phyloP scores from a whole-genome alignment of 164 flowering plant genomes.

The Stephania japonica region DNA sequence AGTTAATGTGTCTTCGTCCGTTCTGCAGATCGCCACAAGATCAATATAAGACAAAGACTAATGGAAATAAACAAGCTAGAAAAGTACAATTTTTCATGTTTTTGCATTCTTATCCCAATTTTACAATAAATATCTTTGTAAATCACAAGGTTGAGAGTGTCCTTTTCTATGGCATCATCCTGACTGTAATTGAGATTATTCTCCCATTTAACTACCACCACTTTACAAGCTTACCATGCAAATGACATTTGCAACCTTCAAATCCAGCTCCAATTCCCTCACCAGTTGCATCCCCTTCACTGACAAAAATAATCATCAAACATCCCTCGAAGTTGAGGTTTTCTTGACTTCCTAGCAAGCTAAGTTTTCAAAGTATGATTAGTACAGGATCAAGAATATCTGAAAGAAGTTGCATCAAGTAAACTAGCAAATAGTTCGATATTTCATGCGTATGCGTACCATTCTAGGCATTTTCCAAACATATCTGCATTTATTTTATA shows the following conservation, averaged over 20 bases:
- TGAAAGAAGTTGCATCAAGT: not conserved
- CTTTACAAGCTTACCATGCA: slow-evolving; percentile 78
- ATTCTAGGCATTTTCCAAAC: not conserved
- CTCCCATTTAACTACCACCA: not conserved
- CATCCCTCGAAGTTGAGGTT: slow-evolving; percentile 10
- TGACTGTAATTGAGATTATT: not conserved
- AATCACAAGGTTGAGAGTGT: not conserved
- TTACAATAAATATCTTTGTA: not conserved
- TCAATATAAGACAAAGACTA: not conserved
- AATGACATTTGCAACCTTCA: slow-evolving; percentile 95
- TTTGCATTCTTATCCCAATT: not conserved
- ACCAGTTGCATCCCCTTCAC: slow-evolving; percentile 99
- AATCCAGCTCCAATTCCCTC: slow-evolving; percentile 88
- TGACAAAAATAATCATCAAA: slow-evolving; percentile 42
- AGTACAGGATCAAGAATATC: not conserved
- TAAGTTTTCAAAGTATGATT: not conserved
- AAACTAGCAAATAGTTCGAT: not conserved
- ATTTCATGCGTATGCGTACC: not conserved
- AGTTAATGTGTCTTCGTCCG: slow-evolving; percentile 77
- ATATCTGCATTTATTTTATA: not conserved
- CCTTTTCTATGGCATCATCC: not conserved
- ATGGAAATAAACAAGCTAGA: not conserved
- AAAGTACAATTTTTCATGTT: not conserved
- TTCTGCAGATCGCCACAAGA: slow-evolving; percentile 49
- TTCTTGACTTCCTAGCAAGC: not conserved